Base-by-base conservation (phyloP, 257 asterid species). In the Pogostemon cablin region DNA sequence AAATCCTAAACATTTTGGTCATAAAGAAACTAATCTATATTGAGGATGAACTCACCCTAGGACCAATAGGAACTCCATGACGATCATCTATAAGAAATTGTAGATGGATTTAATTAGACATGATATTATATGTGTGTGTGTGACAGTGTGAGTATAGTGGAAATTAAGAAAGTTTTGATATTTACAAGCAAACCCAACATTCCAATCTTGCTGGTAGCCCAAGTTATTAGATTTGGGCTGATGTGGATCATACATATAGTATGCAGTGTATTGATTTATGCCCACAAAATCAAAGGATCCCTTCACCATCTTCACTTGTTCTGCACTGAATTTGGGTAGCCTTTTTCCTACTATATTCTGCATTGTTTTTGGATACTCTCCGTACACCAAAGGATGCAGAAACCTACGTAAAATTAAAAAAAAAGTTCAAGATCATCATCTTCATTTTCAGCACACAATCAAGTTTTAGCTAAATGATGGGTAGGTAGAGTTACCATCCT, bases 51-150 rank as follows among this genome's bases (percentile, higher is more conserved):
- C 90, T 68, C 57, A 92, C 98, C 90, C 84, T 82, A 12, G 93
- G 97, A 34, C 97, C 98, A 11, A 93, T 93, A n/a, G 97, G 98
- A 48, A 90, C 87, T 42, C 98, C 98, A 47, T 87, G 75, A 5
- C 90, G 87, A 6, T 69, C 86, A 76, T 84, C 97, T 90, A 84
- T 37, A 67, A 67, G 32, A 25, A 25, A 38, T 7, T n/a, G 38
- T 34, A 41, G 6, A 55, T 12, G 62, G 6, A n/a, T 0, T 47
- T 15, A 38, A 0, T 56, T 49, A 44, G 11, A 47, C 2, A 47
- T 47, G 12, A 47, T 47, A 10, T 1, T 47, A 12, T 47, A 10
- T 47, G 11, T 47, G 4, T 47, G 0, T 7, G 25, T 50, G 3
- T 54, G 7, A 40, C 3, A 39, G 0, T 49, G 10, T 34, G 41